Evolutionary conservation across 2,329 filamentous ascomycete species (phyloP).

Genomic region (Cladosporium sp.): DNA sequence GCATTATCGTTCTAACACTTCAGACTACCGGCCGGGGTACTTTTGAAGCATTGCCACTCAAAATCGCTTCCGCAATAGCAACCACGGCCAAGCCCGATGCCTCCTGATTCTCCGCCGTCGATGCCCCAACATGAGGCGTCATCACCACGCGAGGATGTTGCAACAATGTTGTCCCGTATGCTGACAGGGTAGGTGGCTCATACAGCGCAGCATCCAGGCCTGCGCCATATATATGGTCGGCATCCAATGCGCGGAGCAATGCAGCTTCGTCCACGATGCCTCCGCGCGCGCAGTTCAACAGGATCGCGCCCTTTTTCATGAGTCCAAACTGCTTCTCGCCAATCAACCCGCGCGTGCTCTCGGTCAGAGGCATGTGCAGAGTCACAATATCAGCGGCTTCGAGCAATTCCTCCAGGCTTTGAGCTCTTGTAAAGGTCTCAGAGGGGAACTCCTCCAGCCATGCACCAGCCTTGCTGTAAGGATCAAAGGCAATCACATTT

Average conservation of each 20-base stretch:
- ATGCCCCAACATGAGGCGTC: slow-evolving; percentile 45
- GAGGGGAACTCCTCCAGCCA: slow-evolving; percentile 19
- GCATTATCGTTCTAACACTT: too few relatives aligned
- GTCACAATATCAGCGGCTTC: slow-evolving; percentile 31
- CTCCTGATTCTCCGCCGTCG: slow-evolving; percentile 37
- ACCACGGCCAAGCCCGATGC: slow-evolving; percentile 34
- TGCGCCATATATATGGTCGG: slow-evolving; percentile 28
- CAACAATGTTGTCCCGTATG: slow-evolving; percentile 24
- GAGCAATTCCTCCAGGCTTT: slow-evolving; percentile 30
- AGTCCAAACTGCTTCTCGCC: slow-evolving; percentile 21
- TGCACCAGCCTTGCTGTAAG: slow-evolving; percentile 23
- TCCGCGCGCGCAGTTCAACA: slow-evolving; percentile 32
- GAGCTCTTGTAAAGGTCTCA: slow-evolving; percentile 25
- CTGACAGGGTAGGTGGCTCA: slow-evolving; percentile 28
- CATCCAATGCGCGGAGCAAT: slow-evolving; percentile 23
- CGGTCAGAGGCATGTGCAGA: slow-evolving; percentile 31
- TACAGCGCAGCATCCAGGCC: slow-evolving; percentile 28
- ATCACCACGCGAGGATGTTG: slow-evolving; percentile 30
- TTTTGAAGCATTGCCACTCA: not conserved
- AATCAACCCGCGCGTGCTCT: slow-evolving; percentile 30
- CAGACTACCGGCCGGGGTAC: too few relatives aligned
- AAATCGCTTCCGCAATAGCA: slow-evolving; percentile 16
- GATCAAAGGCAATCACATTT: slow-evolving; percentile 34
- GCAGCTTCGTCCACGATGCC: slow-evolving; percentile 32
- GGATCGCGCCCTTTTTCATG: slow-evolving; percentile 29